Evolutionary conservation across 768 basidiomycete species (phyloP).

Genomic region (Pluteus cervinus): DNA sequence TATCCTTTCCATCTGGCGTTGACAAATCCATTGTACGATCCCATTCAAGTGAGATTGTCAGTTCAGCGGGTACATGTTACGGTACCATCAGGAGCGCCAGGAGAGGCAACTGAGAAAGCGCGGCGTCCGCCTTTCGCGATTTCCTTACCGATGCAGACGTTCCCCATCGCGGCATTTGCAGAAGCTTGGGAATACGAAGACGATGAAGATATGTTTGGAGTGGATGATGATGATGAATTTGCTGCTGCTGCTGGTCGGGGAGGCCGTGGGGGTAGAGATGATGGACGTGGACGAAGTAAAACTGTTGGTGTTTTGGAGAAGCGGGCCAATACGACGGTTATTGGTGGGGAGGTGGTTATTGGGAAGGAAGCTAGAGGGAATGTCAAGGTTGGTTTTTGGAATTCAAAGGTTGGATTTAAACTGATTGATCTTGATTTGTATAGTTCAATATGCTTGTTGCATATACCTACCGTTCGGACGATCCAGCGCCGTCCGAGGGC

Average conservation of each 20-base stretch:
- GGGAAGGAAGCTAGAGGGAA: conserved; percentile 72
- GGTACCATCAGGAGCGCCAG: conserved; percentile 27
- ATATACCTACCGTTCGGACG: conserved; percentile 92
- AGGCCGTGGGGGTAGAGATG: conserved; percentile 33
- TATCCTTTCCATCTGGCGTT: conserved; percentile 88
- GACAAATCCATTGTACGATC: conserved; percentile 94
- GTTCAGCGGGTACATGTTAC: conserved; percentile 61
- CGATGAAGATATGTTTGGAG: conserved; percentile 84
- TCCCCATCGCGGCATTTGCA: conserved; percentile 84
- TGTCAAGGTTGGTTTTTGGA: conserved; percentile 56
- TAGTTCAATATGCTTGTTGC: conserved; percentile 94
- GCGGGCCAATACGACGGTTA: conserved; percentile 82
- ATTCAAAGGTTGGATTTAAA: conserved; percentile 1
- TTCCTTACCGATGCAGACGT: conserved; percentile 69
- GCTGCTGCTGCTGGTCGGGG: conserved; percentile 38
- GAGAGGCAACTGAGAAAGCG: conserved; percentile 43
- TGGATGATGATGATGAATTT: conserved; percentile 44
- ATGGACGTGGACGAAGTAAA: conserved; percentile 43
- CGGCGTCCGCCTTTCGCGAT: conserved; percentile 74
- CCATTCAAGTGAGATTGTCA: conserved; percentile 85
- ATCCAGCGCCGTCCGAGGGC: conserved; percentile 61
- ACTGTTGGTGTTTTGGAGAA: conserved; percentile 81
- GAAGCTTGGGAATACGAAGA: conserved; percentile 99
- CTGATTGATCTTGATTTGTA: conserved; percentile 3
- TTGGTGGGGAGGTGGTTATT: conserved; percentile 86